A percentile compares a stretch with the other conserved stretches of the same genome.
Evolutionary conservation across 2,329 filamentous ascomycete genomes (phyloP).

Genomic region (Stylonectria norvegica): DNA sequence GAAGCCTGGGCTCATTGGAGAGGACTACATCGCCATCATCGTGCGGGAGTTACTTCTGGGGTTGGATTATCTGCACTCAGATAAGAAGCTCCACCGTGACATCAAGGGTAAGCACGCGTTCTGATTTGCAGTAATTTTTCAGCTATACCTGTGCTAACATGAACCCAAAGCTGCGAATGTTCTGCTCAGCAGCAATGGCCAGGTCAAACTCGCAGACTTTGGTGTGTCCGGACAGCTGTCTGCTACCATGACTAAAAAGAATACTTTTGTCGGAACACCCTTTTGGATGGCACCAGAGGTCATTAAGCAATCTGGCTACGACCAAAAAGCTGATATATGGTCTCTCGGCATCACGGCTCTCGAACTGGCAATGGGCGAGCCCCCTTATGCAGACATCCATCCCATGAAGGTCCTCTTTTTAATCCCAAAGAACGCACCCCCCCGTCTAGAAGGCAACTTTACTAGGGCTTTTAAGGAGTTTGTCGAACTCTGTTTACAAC

Average conservation of each 20-base stretch:
- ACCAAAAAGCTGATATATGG: constrained; percentile 98
- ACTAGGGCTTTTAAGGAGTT: constrained; percentile 83
- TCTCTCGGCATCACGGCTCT: constrained; percentile 92
- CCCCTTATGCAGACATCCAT: constrained; percentile 93
- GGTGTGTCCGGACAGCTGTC: constrained; percentile 94
- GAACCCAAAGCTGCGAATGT: constrained; percentile 75
- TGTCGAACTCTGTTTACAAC: constrained; percentile 76
- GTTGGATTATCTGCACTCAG: constrained; percentile 86
- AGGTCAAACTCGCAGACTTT: constrained; percentile 97
- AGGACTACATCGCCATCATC: constrained; percentile 97
- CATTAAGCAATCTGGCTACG: constrained; percentile 97
- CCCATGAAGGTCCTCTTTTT: constrained; percentile 98
- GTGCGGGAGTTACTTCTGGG: constrained; percentile 84
- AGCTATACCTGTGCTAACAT: too few species aligned
- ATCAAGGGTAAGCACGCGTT: constrained; percentile 74
- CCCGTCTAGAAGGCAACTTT: constrained; percentile 75
- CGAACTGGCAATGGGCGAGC: constrained; percentile 86
- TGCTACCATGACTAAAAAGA: constrained; percentile 99
- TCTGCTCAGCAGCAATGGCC: constrained; percentile 80
- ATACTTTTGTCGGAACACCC: constrained; percentile 95
- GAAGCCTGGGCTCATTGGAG: constrained; percentile 85
- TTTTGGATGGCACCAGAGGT: constrained; percentile 99
- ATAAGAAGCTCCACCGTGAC: constrained; percentile 94
- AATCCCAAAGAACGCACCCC: constrained; percentile 91
- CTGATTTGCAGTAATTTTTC: too few species aligned